Base-by-base conservation (phyloP, 2,329 filamentous ascomycete species). In the Diaporthe nobilis region DNA sequence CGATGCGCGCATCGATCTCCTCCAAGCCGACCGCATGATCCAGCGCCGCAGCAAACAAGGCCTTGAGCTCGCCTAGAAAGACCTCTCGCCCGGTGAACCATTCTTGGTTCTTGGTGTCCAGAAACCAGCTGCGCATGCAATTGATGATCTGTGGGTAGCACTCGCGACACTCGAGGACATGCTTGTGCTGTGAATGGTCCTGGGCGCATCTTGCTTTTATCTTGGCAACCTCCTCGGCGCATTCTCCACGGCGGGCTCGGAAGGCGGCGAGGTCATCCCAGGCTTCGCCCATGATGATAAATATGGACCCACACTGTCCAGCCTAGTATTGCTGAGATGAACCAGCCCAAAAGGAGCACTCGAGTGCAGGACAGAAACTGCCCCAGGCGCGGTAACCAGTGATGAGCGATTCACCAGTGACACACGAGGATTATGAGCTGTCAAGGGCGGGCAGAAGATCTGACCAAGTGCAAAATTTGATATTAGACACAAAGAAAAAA, bases 41-140 rank as follows among this genome's bases (percentile, higher is more conserved):
- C 78, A 85, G 86, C 71, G 87, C 88, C 70, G 88, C 86, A 7
- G 87, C 81, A 77, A 91, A 87, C 61, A 90, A 79, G 61, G 81
- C 81, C 76, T 88, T 87, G 15, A 91, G 83, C 73, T 88, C 87
- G 71, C 85, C 83, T 31, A 90, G 82, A 75, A 91, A 90, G 10
- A 83, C 82, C 42, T 83, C 83, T 44, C 88, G 83, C 61, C 85
- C 85, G 3, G 86, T 84, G 80, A 91, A 90, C 90, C 90, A 91
- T 79, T 90, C 88, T 10, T 72, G 60, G 12, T 67, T 61, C 37
- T 51, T 72, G 9, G 76, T 34, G 55, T 83, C 81, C 22, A 84
- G 78, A 76, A 86, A 88, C 55, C 84, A 84, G 71, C 82, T 81
- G 73, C 84, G 80, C 80, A 91, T 84, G 47, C 84, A 83, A 47